A percentile compares a stretch with the other conserved stretches of the same genome.
Evolutionary conservation across 2,329 filamentous ascomycete species (phyloP).

Genomic region (Apiospora malaysiana): DNA sequence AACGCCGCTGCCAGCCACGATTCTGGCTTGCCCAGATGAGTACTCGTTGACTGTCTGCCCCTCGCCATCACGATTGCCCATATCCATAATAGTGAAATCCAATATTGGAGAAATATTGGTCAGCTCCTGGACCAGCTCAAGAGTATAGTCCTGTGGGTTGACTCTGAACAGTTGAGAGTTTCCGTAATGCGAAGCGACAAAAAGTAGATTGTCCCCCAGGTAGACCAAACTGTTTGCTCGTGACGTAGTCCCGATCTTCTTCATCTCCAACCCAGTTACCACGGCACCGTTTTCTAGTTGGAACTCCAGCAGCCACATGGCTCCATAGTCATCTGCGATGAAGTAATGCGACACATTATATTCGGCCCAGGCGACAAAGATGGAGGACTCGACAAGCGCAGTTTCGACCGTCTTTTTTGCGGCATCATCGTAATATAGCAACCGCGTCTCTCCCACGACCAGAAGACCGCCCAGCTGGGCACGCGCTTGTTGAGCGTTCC

Average conservation of each 20-base stretch:
- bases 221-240: constrained; percentile 81
- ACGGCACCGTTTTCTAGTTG: constrained; percentile 64
- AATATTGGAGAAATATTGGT: constrained; percentile 89
- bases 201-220: constrained; percentile 74
- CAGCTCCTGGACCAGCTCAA: constrained; percentile 76
- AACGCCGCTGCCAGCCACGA: constrained; percentile 91
- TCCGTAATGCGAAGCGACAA: constrained; percentile 90
- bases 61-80: constrained; percentile 83
- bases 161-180: constrained; percentile 79
- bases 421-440: constrained; percentile 85
- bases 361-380: constrained; percentile 91
- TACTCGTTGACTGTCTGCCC: constrained; percentile 82
- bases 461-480: constrained; percentile 73
- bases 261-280: constrained; percentile 75
- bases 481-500: constrained; percentile 57
- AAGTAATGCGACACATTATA: constrained; percentile 83
- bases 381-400: constrained; percentile 73
- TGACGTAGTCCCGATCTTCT: constrained; percentile 69
- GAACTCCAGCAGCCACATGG: constrained; percentile 83
- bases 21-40: constrained; percentile 90
- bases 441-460: constrained; percentile 78
- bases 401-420: constrained; percentile 70
- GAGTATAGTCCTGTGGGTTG: constrained; percentile 41
- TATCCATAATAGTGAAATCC: constrained; percentile 95
- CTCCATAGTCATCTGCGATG: constrained; percentile 91